Conservation (phyloP, 2,329 filamentous ascomycete species). For the Leptographium galeiforme region DNA sequence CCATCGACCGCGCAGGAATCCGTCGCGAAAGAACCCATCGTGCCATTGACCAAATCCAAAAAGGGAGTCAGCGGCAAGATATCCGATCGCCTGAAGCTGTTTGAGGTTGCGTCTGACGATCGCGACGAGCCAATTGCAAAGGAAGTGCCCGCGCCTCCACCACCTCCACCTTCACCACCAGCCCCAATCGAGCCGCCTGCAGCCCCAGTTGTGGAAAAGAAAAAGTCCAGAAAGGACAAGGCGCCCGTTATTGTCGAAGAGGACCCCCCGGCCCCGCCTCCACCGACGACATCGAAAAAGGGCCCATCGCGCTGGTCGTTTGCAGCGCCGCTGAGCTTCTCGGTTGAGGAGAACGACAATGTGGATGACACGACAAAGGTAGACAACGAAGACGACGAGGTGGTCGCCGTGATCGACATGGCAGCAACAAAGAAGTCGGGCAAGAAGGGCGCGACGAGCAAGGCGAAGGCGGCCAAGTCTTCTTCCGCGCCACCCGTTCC, state of each 20-base stretch:
- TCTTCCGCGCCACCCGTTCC: constrained; percentile 19
- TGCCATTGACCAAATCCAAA: constrained; percentile 17
- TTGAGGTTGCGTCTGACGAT: constrained; percentile 32
- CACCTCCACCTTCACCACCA: constrained; percentile 23
- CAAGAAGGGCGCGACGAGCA: constrained; percentile 24
- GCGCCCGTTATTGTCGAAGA: constrained; percentile 12
- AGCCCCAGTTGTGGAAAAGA: constrained; percentile 18
- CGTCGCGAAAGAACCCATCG: neutral
- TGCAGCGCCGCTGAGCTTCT: constrained; percentile 10
- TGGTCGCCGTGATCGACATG: constrained; percentile 37
- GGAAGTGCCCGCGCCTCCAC: constrained; percentile 4
- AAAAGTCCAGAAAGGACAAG: constrained; percentile 15
- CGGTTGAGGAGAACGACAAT: constrained; percentile 9
- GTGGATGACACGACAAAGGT: constrained; percentile 4
- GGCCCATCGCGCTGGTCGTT: constrained; percentile 9
- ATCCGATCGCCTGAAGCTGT: constrained; percentile 42
- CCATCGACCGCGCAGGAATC: neutral
- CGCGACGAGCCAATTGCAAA: constrained; percentile 11
- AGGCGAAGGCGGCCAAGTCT: constrained; percentile 23
- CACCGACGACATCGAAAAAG: constrained; percentile 5
- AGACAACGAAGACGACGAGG: constrained; percentile 20
- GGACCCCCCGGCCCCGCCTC: neutral
- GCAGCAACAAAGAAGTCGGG: constrained; percentile 30
- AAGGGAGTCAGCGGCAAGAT: constrained; percentile 38
- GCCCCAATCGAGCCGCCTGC: constrained; percentile 14